Evolutionary conservation across 2,329 filamentous ascomycete genomes (phyloP), one percentile per base, ranked within the genome.

Genomic region (Microdochium nivale): DNA sequence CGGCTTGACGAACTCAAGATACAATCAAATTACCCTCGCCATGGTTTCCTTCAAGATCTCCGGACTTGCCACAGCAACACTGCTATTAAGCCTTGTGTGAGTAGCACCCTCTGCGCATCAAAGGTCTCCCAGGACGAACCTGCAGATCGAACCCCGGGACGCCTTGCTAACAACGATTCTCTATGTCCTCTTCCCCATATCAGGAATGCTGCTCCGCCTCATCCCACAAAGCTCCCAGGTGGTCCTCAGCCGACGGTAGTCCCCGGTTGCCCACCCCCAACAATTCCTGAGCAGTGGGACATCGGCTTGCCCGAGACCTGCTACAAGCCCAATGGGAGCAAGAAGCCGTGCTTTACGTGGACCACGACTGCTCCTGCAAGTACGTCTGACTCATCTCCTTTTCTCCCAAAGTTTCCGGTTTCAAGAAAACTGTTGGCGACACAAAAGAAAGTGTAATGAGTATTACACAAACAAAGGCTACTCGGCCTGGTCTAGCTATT

Each of bases 261-360:
- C 13, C 40, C 40, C n/a, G 21, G 40, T 19, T 44, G 40, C 21
- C 40, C 40, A 23, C 13, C 50, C 9, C 37, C 55, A 3, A 52
- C 57, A 5, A 14, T 60, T 14, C 62, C 62, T 0, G 55, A 40
- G 10, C 40, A 44, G 40, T 19, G 14, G 21, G 40, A 44, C 19
- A 44, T 44, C 19, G 40, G 40, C 40, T 19, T 44, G n/a, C 40
- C 40, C 10, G 40, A 16, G 19, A 44, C 3, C 40, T 44, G 40
- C 40, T 44, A 4, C 40, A 13, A 16, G 16, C 9, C 40, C 19
- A 3, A 7, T 3, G 40, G 4, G 21, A 19, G 4, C 40, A 23
- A 23, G 16, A 16, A 13, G 40, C 10, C 19, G n/a, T 44, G 40
- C 19, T 44, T 44, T 19, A 44, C 40, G n/a, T 44, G 21, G n/a